Base-by-base conservation (phyloP, 1,284 basidiomycete genomes). In the Puccinia coronata region DNA sequence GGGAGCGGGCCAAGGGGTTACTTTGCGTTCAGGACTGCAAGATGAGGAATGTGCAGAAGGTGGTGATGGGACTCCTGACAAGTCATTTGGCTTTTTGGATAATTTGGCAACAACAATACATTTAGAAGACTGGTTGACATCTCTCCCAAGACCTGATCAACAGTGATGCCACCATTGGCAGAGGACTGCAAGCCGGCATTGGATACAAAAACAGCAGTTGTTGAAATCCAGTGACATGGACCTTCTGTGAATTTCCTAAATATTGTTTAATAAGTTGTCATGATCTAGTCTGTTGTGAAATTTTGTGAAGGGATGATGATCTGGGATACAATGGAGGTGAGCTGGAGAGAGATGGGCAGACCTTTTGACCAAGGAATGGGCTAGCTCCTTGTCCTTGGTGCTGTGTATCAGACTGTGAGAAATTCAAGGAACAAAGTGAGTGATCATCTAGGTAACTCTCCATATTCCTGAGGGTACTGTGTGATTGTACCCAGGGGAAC, bases 131-230 rank as follows among this genome's bases (percentile, higher is more conserved):
- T n/a, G n/a, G n/a, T 97, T 82, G 93, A 95, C 92, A 99, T 95
- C 88, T 99, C 96, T 84, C 97, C 97, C 84, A 99, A 95, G 86
- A 98, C 97, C 88, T 98, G 96, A 87, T n/a, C n/a, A n/a, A 99
- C 95, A 88, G 98, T 92, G 88, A 99, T 98, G 75, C 97, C 97
- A 82, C 93, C 93, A 84, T 92, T 92, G 81, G 94, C 93, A 65
- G 95, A 98, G 65, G 94, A 92, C 83, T 88, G 87, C 75, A 84
- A 84, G 85, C 88, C 87, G 83, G 88, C 86, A 83, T 86, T 88
- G 75, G 86, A 86, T 80, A 85, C 83, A 81, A 84, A 98, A 84
- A 98, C 96, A 98, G 90, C 95, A 96, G 87, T 98, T 92, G 86
- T 96, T 89, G 88, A 96, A 98, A 73, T 92, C 93, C 86, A 99